These are phyloP conservation scores for Calonectria pauciramosa DNA, from an alignment of 2,329 filamentous ascomycete genomes.

Conservation along the genomic window DNA sequence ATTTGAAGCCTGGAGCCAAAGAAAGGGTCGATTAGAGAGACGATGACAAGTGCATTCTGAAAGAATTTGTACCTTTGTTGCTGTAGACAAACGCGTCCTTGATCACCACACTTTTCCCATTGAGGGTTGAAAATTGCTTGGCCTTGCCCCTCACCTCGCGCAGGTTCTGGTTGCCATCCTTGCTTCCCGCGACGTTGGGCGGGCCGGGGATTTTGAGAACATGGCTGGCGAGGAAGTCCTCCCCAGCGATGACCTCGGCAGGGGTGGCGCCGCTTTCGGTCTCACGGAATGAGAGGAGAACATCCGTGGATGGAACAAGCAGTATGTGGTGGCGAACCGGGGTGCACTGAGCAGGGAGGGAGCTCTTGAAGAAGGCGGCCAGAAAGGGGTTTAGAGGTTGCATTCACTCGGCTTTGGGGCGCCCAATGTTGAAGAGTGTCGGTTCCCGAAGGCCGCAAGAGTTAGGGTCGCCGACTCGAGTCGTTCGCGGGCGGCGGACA, in stretches of 20 bases:
- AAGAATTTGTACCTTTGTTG: slow-evolving; percentile 81
- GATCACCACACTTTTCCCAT: slow-evolving; percentile 92
- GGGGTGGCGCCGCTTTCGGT: slow-evolving; percentile 84
- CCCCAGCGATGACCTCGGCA: slow-evolving; percentile 85
- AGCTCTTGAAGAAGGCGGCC: slow-evolving; percentile 98
- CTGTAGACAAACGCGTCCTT: slow-evolving; percentile 95
- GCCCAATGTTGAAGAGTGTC: slow-evolving; percentile 45
- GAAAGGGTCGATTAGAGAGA: slow-evolving; percentile 39
- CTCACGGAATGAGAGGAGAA: slow-evolving; percentile 89
- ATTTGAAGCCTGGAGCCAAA: slow-evolving; percentile 82
- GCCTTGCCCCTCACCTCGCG: slow-evolving; percentile 93
- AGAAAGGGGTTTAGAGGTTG: slow-evolving; percentile 99
- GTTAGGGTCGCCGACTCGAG: slow-evolving; percentile 29
- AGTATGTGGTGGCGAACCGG: slow-evolving; percentile 94
- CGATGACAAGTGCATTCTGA: neutral
- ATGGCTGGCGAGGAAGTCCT: slow-evolving; percentile 98
- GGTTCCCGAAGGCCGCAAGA: slow-evolving; percentile 44
- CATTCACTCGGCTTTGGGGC: slow-evolving; percentile 70
- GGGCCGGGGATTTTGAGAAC: slow-evolving; percentile 84
- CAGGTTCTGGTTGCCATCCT: slow-evolving; percentile 73
- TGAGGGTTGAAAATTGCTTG: slow-evolving; percentile 92
- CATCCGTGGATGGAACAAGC: slow-evolving; percentile 93
- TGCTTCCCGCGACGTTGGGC: slow-evolving; percentile 63
- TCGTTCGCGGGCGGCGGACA: slow-evolving; percentile 28
- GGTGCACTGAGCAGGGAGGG: slow-evolving; percentile 90